phyloP scores from a whole-genome alignment of 495 filamentous ascomycete species.

The Bombardia bombarda region DNA sequence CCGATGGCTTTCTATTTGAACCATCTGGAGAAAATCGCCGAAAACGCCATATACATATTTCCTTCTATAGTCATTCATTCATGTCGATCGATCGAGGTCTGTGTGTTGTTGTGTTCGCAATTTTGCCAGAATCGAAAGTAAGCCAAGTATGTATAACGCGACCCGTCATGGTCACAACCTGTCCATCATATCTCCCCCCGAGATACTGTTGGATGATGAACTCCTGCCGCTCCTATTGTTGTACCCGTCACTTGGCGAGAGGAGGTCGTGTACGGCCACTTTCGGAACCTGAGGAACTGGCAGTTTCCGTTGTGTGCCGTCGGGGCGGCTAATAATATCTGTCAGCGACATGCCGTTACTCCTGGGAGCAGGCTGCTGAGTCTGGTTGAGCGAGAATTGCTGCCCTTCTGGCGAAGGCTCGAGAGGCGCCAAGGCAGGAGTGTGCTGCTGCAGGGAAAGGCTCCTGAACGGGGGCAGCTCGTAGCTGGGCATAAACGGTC shows the following conservation, averaged over 20 bases:
- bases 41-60: slow-evolving; percentile 14
- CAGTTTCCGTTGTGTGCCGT: slow-evolving; percentile 86
- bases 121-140: not conserved
- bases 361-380: slow-evolving; percentile 28
- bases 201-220: slow-evolving; percentile 39
- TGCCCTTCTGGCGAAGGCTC: slow-evolving; percentile 63
- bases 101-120: not conserved
- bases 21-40: slow-evolving; percentile 10
- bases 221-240: slow-evolving; percentile 38
- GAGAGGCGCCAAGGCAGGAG: slow-evolving; percentile 87
- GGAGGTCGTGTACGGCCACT: slow-evolving; percentile 79
- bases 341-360: slow-evolving; percentile 66
- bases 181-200: slow-evolving; percentile 35
- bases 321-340: slow-evolving; percentile 84
- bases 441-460: slow-evolving; percentile 67
- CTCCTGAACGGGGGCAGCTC: slow-evolving; percentile 86
- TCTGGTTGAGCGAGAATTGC: slow-evolving; percentile 29
- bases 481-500: slow-evolving; percentile 57
- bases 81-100: too few species aligned
- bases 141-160: not conserved
- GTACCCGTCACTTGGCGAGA: slow-evolving; percentile 59
- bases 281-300: slow-evolving; percentile 86
- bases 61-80: slow-evolving; percentile 23
- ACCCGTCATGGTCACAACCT: slow-evolving; percentile 15
- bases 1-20: not conserved